These are phyloP conservation scores for Dactylellina haptotyla DNA, from an alignment of 2,329 filamentous ascomycete species.

Conservation along the genomic window DNA sequence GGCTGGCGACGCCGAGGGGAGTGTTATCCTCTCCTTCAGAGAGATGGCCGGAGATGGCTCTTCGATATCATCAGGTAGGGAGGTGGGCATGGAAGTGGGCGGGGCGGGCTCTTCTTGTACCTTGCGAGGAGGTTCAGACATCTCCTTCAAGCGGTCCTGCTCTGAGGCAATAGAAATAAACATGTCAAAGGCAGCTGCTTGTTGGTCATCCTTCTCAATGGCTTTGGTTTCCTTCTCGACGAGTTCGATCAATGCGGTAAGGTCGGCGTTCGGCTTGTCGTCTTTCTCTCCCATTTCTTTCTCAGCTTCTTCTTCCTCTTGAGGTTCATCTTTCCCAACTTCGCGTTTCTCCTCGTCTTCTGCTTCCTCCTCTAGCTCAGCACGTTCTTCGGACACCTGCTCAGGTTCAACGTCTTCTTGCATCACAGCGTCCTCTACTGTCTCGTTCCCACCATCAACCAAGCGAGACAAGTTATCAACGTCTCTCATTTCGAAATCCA, in stretches of 20 bases:
- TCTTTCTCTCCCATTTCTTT: too few species aligned
- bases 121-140: background rate
- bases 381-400: background rate
- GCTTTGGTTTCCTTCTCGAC: background rate
- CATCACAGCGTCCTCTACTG: background rate
- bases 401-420: background rate
- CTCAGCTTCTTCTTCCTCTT: background rate
- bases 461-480: background rate
- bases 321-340: background rate
- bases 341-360: too few species aligned
- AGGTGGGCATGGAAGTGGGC: background rate
- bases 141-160: constrained; percentile 21
- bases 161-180: constrained; percentile 10
- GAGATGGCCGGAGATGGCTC: constrained; percentile 17
- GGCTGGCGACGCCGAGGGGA: constrained; percentile 27
- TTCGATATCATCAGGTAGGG: background rate
- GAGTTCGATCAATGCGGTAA: constrained; percentile 11
- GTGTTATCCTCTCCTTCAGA: constrained; percentile 4
- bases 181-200: constrained; percentile 7
- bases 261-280: too few species aligned
- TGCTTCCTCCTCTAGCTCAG: constrained; percentile 2
- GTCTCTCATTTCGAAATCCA: constrained; percentile 21
- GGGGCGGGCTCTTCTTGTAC: background rate
- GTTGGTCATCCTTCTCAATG: background rate
- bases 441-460: background rate